These are phyloP conservation scores for Talaromyces sp. DNA, from an alignment of 2,329 filamentous ascomycete species.

Conservation along the genomic window DNA sequence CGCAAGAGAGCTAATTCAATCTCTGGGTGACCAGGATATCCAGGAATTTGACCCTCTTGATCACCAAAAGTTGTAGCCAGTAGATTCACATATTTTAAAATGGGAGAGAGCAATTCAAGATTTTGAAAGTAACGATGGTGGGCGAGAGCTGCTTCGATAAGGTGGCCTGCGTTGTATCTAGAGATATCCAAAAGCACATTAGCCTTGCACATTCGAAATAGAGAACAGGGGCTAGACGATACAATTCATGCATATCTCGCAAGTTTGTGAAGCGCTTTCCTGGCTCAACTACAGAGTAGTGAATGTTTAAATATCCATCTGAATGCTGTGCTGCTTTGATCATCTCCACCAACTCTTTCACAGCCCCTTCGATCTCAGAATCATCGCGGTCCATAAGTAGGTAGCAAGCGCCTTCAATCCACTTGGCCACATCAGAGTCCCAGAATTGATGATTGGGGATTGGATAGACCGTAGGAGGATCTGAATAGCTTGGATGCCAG, in stretches of 20 bases:
- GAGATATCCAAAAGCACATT: neutral
- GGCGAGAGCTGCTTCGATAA: slow-evolving; percentile 63
- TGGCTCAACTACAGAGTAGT: slow-evolving; percentile 63
- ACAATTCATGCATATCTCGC: slow-evolving; percentile 65
- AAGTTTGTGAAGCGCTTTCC: slow-evolving; percentile 61
- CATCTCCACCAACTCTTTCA: slow-evolving; percentile 61
- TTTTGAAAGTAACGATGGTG: slow-evolving; percentile 59
- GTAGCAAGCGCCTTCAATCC: slow-evolving; percentile 66
- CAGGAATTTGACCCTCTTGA: slow-evolving; percentile 53
- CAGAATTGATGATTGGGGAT: slow-evolving; percentile 63
- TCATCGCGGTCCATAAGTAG: slow-evolving; percentile 50
- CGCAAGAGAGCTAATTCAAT: slow-evolving; percentile 56
- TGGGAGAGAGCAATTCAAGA: slow-evolving; percentile 54
- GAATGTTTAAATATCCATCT: slow-evolving; percentile 66
- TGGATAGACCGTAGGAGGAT: slow-evolving; percentile 56
- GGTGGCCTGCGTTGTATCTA: slow-evolving; percentile 63
- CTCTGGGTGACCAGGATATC: slow-evolving; percentile 64
- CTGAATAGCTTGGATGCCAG: slow-evolving; percentile 59
- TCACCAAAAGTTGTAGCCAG: slow-evolving; percentile 58
- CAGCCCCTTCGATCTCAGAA: slow-evolving; percentile 52
- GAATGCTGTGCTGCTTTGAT: slow-evolving; percentile 59
- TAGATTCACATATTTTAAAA: slow-evolving; percentile 59
- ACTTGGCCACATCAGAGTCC: slow-evolving; percentile 63
- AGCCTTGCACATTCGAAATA: neutral
- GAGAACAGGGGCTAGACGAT: slow-evolving; percentile 25